Evolutionary conservation across 768 basidiomycete species (phyloP), one percentile per base, ranked within the genome.

Genomic region (Tylopilus balloui): DNA sequence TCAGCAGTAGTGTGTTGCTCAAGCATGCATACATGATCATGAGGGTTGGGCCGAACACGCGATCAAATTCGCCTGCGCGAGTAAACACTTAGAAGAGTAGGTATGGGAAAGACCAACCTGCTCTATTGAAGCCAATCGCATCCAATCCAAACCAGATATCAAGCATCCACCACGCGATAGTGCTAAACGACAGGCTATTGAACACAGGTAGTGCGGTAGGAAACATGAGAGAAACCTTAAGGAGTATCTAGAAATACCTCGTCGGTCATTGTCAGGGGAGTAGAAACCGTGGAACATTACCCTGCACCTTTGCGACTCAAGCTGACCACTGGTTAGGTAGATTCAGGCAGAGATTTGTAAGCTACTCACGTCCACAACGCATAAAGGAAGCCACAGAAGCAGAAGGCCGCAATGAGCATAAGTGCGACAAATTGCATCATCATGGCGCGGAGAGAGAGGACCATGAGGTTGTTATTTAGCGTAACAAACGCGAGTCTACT

Each of bases 141-240:
- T 97, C 95, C 6, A 98, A 77, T n/a, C 95, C 95, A 61, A 98
- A 97, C 80, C 81, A 91, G 10, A 93, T 67, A 61, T 94, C 89
- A 20, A 94, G 76, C 83, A 96, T 89, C 91, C 92, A 95, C 92
- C 92, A 96, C 0, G 86, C 83, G 46, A 94, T 90, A 24, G 80
- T 77, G 20, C 79, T 80, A 15, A 4, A 4, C 7, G 27, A 29
- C 14, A 1, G 50, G 45, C 49, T 52, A 55, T 35, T 46, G 25
- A 49, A 34, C 14, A 37, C 3, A 4, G 10, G 17, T n/a, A 25
- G 13, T 8, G 41, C 20, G 17, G 7, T 34, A 44, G 21, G n/a
- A 44, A 35, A 47, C 6, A 1, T 3, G 28, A 35, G 8, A 46
- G 48, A 48, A 53, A 78, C 76, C 75, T 69, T 28, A 62, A 62